Evolutionary conservation across 2,329 filamentous ascomycete species (phyloP), one percentile per base, ranked within the genome.

Genomic region (Cladosporium sp.): DNA sequence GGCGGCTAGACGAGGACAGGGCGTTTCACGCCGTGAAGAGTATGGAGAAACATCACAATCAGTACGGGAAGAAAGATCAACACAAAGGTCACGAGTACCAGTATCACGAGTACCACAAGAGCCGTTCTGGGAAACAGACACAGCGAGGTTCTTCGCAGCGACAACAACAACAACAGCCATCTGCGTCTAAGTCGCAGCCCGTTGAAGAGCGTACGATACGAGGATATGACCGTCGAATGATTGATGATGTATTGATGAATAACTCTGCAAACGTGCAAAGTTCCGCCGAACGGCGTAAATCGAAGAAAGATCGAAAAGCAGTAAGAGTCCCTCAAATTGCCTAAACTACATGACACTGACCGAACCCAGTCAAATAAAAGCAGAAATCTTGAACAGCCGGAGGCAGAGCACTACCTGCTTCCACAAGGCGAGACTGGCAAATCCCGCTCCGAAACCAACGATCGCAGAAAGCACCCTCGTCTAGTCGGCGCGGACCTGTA

Each of bases 401-500:
- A 61, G 64, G 67, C 57, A 58, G 63, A 70, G 55, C 60, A 64
- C 3, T 51, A 68, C 34, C 63, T 74, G n/a, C 51, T 72, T 12
- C 68, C 69, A 11, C 67, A 68, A 45, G 67, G 69, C 38, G 70
- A 60, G 19, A 67, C 61, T n/a, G 62, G 57, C 51, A 64, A 66
- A 37, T 61, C 39, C 15, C 64, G 59, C 20, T 59, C 58, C 54
- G 66, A 58, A 54, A 55, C 74, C 14, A 65, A 64, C 20, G 75
- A 77, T 4, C 74, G 78, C 9, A 79, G 72, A 64, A 80, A 78
- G 65, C 69, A 78, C 61, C 72, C 74, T 6, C 74, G 76, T 38
- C 73, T 82, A 0, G 71, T 77, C 30, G 78, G 79, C 8, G 78
- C 80, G 3, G 80, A 82, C 64, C 64, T 83, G 1, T 83, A 82